A percentile compares a stretch with the other conserved stretches of the same genome.
Evolutionary conservation across 1,284 basidiomycete species (phyloP).

Genomic region (Cryptococcus jaspeensis): DNA sequence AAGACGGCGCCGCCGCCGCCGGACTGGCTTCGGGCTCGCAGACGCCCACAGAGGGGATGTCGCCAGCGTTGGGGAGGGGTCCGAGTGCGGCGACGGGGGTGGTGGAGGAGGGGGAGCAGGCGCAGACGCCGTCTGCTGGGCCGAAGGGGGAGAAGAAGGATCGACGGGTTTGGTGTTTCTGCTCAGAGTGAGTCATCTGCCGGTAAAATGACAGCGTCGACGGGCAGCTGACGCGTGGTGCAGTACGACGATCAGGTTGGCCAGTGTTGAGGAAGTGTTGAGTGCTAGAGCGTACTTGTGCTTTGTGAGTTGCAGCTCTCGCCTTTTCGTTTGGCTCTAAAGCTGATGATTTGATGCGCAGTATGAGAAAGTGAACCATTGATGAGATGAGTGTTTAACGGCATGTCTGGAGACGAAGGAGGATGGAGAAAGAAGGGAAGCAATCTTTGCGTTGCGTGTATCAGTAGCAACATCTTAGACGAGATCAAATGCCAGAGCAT

Average conservation of each 20-base stretch:
- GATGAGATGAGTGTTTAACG: too few species aligned
- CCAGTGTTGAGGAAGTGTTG: slow-evolving; percentile 81
- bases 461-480: too few species aligned
- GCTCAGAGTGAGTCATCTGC: slow-evolving; percentile 58
- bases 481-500: too few species aligned
- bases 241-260: slow-evolving; percentile 68
- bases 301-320: slow-evolving; percentile 40
- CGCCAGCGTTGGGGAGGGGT: background rate
- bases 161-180: slow-evolving; percentile 80
- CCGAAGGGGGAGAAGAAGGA: slow-evolving; percentile 27
- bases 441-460: too few species aligned
- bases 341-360: background rate
- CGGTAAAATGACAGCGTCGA: background rate
- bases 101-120: slow-evolving; percentile 1
- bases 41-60: background rate
- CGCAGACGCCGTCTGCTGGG: slow-evolving; percentile 3
- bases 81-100: background rate
- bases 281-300: slow-evolving; percentile 82
- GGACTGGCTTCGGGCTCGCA: background rate
- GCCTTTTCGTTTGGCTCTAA: background rate
- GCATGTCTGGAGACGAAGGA: too few species aligned
- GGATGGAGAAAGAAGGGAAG: too few species aligned
- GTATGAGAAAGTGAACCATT: background rate
- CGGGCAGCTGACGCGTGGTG: background rate
- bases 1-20: background rate